Conservation (phyloP, 2,329 filamentous ascomycete genomes). For the Metarhizium brunneum region DNA sequence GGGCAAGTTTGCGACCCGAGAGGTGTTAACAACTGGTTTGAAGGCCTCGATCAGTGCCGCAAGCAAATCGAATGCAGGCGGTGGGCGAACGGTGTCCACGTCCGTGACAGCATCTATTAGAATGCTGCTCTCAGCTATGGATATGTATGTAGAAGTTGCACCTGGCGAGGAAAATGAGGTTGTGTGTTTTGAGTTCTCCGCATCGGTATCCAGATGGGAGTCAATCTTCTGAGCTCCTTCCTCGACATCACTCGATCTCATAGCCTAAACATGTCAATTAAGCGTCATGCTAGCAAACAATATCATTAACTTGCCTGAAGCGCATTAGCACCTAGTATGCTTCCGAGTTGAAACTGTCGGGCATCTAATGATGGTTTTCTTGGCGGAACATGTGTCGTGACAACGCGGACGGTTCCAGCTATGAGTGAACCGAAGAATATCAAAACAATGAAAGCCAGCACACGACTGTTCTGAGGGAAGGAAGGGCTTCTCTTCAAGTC, state of each 20-base stretch:
- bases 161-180: not conserved
- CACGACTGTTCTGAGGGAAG: not conserved
- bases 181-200: not conserved
- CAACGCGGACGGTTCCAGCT: slow-evolving; percentile 4
- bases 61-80: slow-evolving; percentile 3
- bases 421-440: slow-evolving; percentile 6
- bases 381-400: not conserved
- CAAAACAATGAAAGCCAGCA: not conserved
- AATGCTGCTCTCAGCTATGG: not conserved
- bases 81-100: not conserved
- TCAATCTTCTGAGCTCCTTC: not conserved
- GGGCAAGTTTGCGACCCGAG: not conserved
- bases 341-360: slow-evolving; percentile 17
- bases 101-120: not conserved
- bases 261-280: not conserved
- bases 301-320: slow-evolving; percentile 7
- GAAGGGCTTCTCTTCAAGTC: not conserved
- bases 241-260: not conserved
- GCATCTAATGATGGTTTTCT: slow-evolving; percentile 3
- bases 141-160: not conserved
- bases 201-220: not conserved
- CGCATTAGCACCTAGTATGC: slow-evolving; percentile 8
- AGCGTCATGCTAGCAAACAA: not conserved
- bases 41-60: slow-evolving; percentile 10
- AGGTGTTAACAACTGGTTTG: not conserved